phyloP scores from a whole-genome alignment of 208 protist species.

The Trypanosoma theileri region DNA sequence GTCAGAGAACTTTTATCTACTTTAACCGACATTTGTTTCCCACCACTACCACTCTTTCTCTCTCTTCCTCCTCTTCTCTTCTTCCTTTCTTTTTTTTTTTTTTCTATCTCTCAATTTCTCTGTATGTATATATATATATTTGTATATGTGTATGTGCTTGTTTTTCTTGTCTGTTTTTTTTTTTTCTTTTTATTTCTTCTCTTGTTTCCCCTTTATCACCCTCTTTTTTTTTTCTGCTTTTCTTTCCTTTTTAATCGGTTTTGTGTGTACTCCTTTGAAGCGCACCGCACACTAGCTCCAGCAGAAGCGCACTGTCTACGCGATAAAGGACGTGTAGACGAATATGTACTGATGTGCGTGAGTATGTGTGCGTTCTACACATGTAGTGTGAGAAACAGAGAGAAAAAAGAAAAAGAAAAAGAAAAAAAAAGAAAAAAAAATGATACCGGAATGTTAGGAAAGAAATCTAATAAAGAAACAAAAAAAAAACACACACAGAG shows the following conservation, averaged over 20 bases:
- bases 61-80: neutral
- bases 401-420: slow-evolving; percentile 13
- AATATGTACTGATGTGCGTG: neutral
- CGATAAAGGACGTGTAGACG: neutral
- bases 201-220: neutral
- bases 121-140: slow-evolving; percentile 11
- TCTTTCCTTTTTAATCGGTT: too few species aligned
- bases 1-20: neutral
- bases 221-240: neutral
- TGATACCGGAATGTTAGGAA: too few species aligned
- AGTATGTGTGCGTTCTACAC: slow-evolving; percentile 1
- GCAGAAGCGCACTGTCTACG: too few species aligned
- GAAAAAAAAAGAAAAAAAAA: slow-evolving; percentile 6
- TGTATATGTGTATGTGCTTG: neutral
- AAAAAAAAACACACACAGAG: neutral
- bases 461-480: slow-evolving; percentile 17
- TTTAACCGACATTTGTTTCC: neutral
- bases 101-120: too few species aligned
- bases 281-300: too few species aligned
- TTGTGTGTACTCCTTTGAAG: too few species aligned
- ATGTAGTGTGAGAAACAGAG: neutral
- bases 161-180: neutral
- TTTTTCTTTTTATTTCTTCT: neutral
- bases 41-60: neutral
- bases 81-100: too few species aligned